Conservation (phyloP, 192 early-diverging fungal species). For the Umbelopsis isabellina region DNA sequence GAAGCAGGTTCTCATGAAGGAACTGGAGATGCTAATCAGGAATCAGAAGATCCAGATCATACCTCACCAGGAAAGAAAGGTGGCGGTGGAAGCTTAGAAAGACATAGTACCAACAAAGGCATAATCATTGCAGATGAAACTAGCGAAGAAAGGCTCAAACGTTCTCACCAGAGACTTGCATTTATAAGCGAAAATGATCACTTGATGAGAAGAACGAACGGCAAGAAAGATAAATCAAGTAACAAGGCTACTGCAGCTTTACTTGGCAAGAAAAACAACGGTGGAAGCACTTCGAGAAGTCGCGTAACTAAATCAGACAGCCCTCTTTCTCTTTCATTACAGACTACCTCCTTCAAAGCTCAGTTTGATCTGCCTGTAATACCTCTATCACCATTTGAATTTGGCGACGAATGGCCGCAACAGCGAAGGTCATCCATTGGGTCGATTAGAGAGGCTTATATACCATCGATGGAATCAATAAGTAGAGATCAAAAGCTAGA, state of each 20-base stretch:
- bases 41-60: conserved; percentile 17
- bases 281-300: neutral
- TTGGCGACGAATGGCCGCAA: conserved; percentile 19
- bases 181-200: conserved; percentile 12
- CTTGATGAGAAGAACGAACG: conserved; percentile 1
- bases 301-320: neutral
- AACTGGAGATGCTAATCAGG: conserved; percentile 10
- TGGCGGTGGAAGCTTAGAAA: neutral
- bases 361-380: conserved; percentile 27
- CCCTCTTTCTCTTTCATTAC: neutral
- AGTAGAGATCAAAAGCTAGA: neutral
- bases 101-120: conserved; percentile 10
- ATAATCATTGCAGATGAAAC: conserved; percentile 8
- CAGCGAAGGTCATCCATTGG: neutral
- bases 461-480: neutral
- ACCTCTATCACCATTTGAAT: conserved; percentile 30
- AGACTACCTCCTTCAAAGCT: neutral
- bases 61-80: conserved; percentile 5
- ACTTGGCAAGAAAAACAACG: neutral
- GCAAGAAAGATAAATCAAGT: conserved; percentile 17
- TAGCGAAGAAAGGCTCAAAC: neutral
- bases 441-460: neutral
- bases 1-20: conserved; percentile 30
- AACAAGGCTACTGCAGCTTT: neutral
- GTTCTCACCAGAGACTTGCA: conserved; percentile 14